Evolutionary conservation across 331 rosid genomes (phyloP), one percentile per base, ranked within the genome.

Genomic region (Erythrophleum ivorense): DNA sequence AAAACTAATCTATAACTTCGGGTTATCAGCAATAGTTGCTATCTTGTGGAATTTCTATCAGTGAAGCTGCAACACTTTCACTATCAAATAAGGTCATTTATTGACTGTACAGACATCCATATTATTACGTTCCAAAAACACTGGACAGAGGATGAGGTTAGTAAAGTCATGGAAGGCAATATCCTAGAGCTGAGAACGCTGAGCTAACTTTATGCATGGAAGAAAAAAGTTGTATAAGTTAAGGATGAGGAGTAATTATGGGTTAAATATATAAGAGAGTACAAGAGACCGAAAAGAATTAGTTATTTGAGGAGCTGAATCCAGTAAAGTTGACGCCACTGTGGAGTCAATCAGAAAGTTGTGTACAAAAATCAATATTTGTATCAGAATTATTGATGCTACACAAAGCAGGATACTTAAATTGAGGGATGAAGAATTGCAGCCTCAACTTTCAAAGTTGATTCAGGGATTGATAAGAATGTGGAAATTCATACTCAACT

Each of bases 221-320:
- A 24, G 1, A 24, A 24, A 24, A 24, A 24, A 24, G 1, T 24
- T 24, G 29, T 24, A 24, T 24, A 24, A 24, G 29, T 24, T 24
- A 24, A 95, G 98, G 97, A 90, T 76, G 97, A 92, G 89, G 98
- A 95, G 87, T 90, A 84, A 88, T 84, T 93, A 52, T 93, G 97
- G 78, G 78, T 88, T 73, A 76, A 80, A 70, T 95, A 95, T 31
- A 97, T 90, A 81, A 95, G 89, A 84, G 67, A 85, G 76, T 93
- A 91, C 91, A 95, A 88, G 87, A 88, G 88, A 88, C 82, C 93
- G 78, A 91, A 24, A 87, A 87, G 81, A 78, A 71, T 89, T 95
- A 81, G 98, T 93, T 89, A 78, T 75, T 31, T 90, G 80, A 65
- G 98, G 97, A 82, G 98, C 97, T 34, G 97, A 95, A 86, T 49